A percentile compares a stretch with the other conserved stretches of the same genome.
phyloP scores from a whole-genome alignment of 2,329 filamentous ascomycete species.

The Talaromyces sp. region DNA sequence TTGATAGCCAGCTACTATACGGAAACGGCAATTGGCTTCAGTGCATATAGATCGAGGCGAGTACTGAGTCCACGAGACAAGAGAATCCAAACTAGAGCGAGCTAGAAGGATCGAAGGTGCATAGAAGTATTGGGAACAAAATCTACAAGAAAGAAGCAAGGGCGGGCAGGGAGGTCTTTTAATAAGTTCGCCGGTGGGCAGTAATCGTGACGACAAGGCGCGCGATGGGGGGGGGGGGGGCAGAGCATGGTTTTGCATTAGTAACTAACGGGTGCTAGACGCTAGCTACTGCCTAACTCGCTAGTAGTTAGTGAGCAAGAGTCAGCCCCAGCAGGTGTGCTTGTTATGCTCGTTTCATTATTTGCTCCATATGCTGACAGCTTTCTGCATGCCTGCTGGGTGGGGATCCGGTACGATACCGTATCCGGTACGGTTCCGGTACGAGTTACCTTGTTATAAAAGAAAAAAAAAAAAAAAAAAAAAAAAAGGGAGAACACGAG shows the following conservation, averaged over 20 bases:
- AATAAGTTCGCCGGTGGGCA: not conserved
- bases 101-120: not conserved
- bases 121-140: not conserved
- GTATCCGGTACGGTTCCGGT: not conserved
- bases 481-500: too few relatives aligned
- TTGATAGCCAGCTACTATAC: not conserved
- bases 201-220: not conserved
- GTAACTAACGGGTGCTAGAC: not conserved
- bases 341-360: constrained; percentile 1
- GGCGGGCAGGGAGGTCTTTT: not conserved
- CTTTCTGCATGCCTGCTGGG: not conserved
- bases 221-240: not conserved
- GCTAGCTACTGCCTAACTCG: not conserved
- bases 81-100: not conserved
- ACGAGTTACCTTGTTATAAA: not conserved
- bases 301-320: not conserved
- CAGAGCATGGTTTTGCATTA: not conserved
- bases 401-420: too few relatives aligned
- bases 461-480: too few relatives aligned
- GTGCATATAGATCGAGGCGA: not conserved
- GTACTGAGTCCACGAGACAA: not conserved
- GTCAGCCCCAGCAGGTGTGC: not conserved
- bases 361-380: not conserved
- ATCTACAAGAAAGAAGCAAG: not conserved
- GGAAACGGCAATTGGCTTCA: not conserved